Evolutionary conservation across 129 eudicot species (phyloP), one percentile per base, ranked within the genome.

Genomic region (Arctium lappa): DNA sequence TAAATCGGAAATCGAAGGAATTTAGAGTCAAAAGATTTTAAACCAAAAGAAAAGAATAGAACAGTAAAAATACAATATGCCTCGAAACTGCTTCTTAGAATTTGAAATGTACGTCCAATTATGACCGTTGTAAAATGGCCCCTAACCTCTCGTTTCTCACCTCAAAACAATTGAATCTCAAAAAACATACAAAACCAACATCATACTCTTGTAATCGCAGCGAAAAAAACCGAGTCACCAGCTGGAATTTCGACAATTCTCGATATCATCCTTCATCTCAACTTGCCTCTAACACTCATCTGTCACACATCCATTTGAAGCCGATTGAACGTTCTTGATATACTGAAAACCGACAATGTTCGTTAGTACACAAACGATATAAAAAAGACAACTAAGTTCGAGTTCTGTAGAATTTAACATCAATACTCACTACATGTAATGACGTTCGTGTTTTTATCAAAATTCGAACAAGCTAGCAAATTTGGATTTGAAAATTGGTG

Each of bases 241-340:
- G 68, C 68, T 60, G 29, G 29, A 60, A 60, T 79, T 71, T 27
- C 66, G 32, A 79, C 11, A 3, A 5, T 73, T 81, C 91, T 86
- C 88, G 84, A 87, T 75, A 87, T 77, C 68, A 60, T n/a, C 22
- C 29, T 29, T 37, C 75, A 73, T 16, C 34, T 4, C 16, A 36
- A 46, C 69, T 38, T 62, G 6, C 77, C 70, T 16, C 81, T 68
- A 32, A 68, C 80, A 93, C 85, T 95, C 99, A 84, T 95, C 99
- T 0, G 99, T 95, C 31, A 95, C 99, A 39, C 99, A 95, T 81
- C 99, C 99, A 5, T 74, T 89, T 15, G 99, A 93, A 76, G 99
- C 99, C 10, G 99, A 88, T 85, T 88, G 95, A 69, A 95, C 99
- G 33, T 91, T 95, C 87, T 90, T 93, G 79, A 95, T 95, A 80